Evolutionary conservation across 73 alveolate species (phyloP).

Genomic region (Paraurostyla sp.): DNA sequence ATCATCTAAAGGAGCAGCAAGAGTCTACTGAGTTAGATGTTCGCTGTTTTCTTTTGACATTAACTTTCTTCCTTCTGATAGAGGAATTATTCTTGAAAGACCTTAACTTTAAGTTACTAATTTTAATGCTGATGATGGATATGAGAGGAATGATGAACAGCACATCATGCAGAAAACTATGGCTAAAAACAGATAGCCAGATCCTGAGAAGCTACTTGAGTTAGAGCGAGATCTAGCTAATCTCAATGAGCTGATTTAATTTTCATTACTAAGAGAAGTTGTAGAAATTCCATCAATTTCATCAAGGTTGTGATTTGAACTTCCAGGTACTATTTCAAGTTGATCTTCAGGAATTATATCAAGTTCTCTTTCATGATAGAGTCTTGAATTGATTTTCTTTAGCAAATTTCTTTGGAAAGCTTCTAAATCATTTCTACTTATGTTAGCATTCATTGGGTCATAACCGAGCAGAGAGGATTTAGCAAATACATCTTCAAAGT

Average conservation of each 20-base stretch:
- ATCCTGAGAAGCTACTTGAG: constrained; percentile 27
- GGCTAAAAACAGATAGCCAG: constrained; percentile 58
- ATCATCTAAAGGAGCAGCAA: constrained; percentile 21
- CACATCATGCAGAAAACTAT: constrained; percentile 52
- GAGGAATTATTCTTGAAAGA: neutral
- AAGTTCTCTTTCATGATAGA: constrained; percentile 37
- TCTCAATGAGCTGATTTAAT: neutral
- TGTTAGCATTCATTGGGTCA: neutral
- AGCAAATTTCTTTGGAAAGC: constrained; percentile 12
- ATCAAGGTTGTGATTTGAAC: neutral
- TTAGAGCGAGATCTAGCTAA: constrained; percentile 16
- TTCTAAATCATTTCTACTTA: constrained; percentile 9
- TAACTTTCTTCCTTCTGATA: neutral
- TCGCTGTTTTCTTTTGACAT: neutral
- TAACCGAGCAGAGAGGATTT: constrained; percentile 31
- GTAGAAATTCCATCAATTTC: constrained; percentile 19
- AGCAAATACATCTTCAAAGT: constrained; percentile 51
- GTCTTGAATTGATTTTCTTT: constrained; percentile 7
- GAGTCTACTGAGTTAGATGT: neutral
- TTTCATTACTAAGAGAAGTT: neutral
- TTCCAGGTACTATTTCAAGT: neutral
- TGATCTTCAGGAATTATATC: constrained; percentile 22
- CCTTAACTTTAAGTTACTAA: neutral
- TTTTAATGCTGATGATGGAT: neutral
- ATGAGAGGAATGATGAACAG: constrained; percentile 33